These are phyloP conservation scores for Cutaneotrichosporon sp. DNA, from an alignment of 1,284 basidiomycete species.

Conservation along the genomic window DNA sequence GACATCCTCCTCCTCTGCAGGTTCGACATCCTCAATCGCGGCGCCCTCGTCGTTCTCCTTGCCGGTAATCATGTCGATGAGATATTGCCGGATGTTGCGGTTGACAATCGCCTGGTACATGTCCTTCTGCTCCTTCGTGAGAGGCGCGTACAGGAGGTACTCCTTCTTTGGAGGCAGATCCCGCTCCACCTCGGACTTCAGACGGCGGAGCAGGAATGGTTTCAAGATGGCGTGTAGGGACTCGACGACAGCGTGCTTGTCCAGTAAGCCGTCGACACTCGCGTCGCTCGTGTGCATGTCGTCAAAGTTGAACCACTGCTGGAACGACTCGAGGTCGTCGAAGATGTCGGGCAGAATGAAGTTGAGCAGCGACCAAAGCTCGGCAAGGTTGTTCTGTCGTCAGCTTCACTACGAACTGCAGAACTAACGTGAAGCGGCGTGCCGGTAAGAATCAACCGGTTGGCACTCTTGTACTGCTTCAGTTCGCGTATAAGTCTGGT, in stretches of 20 bases:
- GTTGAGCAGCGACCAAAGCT: slow-evolving; percentile 91
- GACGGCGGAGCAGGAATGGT: slow-evolving; percentile 86
- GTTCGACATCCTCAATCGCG: slow-evolving; percentile 8
- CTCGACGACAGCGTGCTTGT: slow-evolving; percentile 59
- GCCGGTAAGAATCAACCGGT: slow-evolving; percentile 86
- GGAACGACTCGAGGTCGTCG: slow-evolving; percentile 80
- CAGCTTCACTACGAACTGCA: neutral
- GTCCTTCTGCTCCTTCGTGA: slow-evolving; percentile 73
- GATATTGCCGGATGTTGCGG: slow-evolving; percentile 60
- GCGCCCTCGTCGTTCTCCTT: slow-evolving; percentile 19
- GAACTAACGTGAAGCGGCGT: slow-evolving; percentile 77
- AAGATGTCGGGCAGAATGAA: slow-evolving; percentile 92
- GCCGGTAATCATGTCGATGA: slow-evolving; percentile 52
- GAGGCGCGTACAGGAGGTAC: slow-evolving; percentile 86
- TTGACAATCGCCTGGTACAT: slow-evolving; percentile 74
- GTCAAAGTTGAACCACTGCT: slow-evolving; percentile 67
- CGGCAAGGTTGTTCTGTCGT: slow-evolving; percentile 79
- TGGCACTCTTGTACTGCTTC: slow-evolving; percentile 77
- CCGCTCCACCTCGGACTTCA: slow-evolving; percentile 86
- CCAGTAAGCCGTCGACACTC: slow-evolving; percentile 52
- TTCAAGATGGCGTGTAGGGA: slow-evolving; percentile 86
- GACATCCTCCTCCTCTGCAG: too few species aligned
- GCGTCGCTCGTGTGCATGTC: slow-evolving; percentile 28
- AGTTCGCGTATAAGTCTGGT: slow-evolving; percentile 74
- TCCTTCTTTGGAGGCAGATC: slow-evolving; percentile 80